A percentile compares a stretch with the other conserved stretches of the same genome.
These are phyloP conservation scores for Moesziomyces sp. DNA, from an alignment of 1,284 basidiomycete genomes.

Conservation along the genomic window DNA sequence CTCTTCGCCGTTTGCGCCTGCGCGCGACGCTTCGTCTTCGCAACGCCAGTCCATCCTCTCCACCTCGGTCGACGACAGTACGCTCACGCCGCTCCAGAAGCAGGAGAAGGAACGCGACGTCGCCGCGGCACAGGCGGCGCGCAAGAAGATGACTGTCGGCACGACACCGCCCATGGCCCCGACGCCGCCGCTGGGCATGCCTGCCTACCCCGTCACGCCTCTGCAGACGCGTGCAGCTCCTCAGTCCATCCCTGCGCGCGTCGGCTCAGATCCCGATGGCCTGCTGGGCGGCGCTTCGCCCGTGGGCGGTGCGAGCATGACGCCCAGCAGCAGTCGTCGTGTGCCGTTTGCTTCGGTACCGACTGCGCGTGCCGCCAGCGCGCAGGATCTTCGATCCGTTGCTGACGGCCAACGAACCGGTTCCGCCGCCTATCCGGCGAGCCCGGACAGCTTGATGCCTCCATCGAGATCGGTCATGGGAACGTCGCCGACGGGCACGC, in stretches of 20 bases:
- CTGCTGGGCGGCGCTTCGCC: constrained; percentile 2
- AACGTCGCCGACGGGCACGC: constrained; percentile 42
- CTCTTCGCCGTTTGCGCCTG: constrained; percentile 29
- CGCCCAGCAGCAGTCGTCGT: constrained; percentile 27
- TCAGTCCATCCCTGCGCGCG: constrained; percentile 14
- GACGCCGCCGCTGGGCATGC: constrained; percentile 23
- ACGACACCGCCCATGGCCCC: constrained; percentile 4
- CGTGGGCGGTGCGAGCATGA: constrained; percentile 2
- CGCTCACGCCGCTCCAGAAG: constrained; percentile 34
- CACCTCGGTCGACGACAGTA: constrained; percentile 27
- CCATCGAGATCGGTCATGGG: constrained; percentile 54
- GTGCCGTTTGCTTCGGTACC: constrained; percentile 26
- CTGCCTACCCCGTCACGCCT: constrained; percentile 17
- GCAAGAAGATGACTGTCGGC: constrained; percentile 36
- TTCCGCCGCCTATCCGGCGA: constrained; percentile 24
- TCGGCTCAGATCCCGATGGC: constrained; percentile 25
- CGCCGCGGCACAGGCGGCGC: constrained; percentile 47
- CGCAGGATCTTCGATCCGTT: constrained; percentile 50
- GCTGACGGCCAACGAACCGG: constrained; percentile 35
- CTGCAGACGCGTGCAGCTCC: constrained; percentile 26
- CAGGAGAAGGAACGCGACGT: constrained; percentile 54
- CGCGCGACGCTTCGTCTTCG: constrained; percentile 33
- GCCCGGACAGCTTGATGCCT: constrained; percentile 52
- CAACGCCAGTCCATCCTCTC: constrained; percentile 25
- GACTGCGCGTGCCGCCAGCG: constrained; percentile 47